phyloP scores from a whole-genome alignment of 257 asterid species.

The Solanum paucissectum region DNA sequence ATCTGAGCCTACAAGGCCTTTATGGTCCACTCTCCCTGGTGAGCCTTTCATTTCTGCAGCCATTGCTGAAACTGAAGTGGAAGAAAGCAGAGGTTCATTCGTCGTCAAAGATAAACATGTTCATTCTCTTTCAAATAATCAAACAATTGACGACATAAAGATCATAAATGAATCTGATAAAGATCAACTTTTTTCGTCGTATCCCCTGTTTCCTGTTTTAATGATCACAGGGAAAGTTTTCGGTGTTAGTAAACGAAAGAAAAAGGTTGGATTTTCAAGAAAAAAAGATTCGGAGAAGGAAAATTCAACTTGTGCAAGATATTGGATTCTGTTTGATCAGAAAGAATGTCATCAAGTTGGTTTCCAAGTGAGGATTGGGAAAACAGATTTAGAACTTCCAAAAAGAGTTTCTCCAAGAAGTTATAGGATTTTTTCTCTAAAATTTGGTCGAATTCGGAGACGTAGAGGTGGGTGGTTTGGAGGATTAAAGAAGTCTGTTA shows the following conservation, averaged over 20 bases:
- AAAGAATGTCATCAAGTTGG: slow-evolving; percentile 52
- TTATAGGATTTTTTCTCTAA: slow-evolving; percentile 34
- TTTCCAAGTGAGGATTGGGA: slow-evolving; percentile 62
- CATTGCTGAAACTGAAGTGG: slow-evolving; percentile 68
- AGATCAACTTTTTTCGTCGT: slow-evolving; percentile 14
- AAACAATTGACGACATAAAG: slow-evolving; percentile 53
- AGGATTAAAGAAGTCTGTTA: slow-evolving; percentile 19
- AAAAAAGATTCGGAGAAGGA: slow-evolving; percentile 17
- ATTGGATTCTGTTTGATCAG: slow-evolving; percentile 75
- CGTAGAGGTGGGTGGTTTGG: slow-evolving; percentile 29
- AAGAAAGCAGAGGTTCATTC: slow-evolving; percentile 93
- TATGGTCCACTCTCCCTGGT: slow-evolving; percentile 79
- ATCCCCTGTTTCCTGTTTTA: slow-evolving; percentile 25
- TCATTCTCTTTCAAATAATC: slow-evolving; percentile 58
- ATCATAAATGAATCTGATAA: slow-evolving; percentile 24
- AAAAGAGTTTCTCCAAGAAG: slow-evolving; percentile 43
- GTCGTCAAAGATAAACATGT: slow-evolving; percentile 46
- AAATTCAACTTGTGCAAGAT: slow-evolving; percentile 35
- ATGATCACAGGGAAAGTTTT: slow-evolving; percentile 58
- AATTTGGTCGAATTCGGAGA: slow-evolving; percentile 32
- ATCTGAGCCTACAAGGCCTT: slow-evolving; percentile 42
- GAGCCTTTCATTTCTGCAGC: slow-evolving; percentile 82
- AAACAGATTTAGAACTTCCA: slow-evolving; percentile 25
- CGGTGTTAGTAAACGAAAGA: slow-evolving; percentile 22
- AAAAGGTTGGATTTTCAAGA: background rate